These are phyloP conservation scores for Hypoxylon sp. DNA, from an alignment of 2,329 filamentous ascomycete genomes.

Conservation along the genomic window DNA sequence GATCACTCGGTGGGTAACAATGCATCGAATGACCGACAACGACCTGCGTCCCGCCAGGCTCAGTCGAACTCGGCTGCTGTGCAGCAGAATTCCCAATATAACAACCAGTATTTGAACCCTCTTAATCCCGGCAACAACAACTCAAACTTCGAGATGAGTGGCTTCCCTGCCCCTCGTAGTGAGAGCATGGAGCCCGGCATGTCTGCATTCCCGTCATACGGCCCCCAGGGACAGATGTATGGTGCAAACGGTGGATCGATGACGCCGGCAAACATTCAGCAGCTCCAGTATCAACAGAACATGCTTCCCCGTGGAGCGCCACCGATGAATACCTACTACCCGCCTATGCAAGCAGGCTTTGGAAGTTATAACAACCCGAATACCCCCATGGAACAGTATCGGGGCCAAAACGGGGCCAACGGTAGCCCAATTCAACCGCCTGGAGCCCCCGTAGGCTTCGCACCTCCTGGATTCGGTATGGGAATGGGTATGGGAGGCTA, in stretches of 20 bases:
- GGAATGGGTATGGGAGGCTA: constrained; percentile 50
- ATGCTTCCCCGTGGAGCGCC: constrained; percentile 66
- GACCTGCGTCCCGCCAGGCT: constrained; percentile 68
- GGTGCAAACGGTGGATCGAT: constrained; percentile 60
- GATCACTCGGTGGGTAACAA: constrained; percentile 60
- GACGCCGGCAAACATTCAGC: constrained; percentile 63
- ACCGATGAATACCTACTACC: constrained; percentile 68
- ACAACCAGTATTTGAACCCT: constrained; percentile 66
- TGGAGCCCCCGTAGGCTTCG: constrained; percentile 50
- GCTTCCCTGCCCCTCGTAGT: constrained; percentile 63
- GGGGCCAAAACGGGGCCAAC: constrained; percentile 63
- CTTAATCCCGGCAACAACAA: constrained; percentile 57
- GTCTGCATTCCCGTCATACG: constrained; percentile 63
- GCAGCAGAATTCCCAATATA: constrained; percentile 55
- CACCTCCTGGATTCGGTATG: constrained; percentile 51
- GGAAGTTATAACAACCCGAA: constrained; percentile 63
- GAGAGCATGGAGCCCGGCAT: constrained; percentile 65
- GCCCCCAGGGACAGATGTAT: constrained; percentile 65
- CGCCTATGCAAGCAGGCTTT: constrained; percentile 66
- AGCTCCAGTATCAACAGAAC: constrained; percentile 69
- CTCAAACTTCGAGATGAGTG: constrained; percentile 62
- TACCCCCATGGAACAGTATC: constrained; percentile 67
- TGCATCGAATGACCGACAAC: constrained; percentile 63
- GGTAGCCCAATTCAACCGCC: constrained; percentile 64
- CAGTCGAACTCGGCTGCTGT: constrained; percentile 49